Evolutionary conservation across 257 asterid species (phyloP).

Genomic region (Nicotiana tabacum): DNA sequence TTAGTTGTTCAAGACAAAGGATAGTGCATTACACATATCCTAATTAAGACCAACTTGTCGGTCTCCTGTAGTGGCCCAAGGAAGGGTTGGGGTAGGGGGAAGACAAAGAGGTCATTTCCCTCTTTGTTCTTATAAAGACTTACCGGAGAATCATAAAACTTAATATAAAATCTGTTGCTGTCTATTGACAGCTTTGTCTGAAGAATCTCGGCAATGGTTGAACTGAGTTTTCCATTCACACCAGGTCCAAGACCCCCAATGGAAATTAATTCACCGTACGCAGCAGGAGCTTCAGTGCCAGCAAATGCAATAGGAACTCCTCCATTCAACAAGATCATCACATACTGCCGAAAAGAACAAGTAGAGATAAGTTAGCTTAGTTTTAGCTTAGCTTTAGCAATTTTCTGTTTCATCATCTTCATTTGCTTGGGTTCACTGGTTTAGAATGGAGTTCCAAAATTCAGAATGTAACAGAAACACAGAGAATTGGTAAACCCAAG

Average conservation of each 20-base stretch:
- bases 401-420: too few species aligned
- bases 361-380: background rate
- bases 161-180: slow-evolving; percentile 65
- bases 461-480: too few species aligned
- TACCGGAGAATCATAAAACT: slow-evolving; percentile 87
- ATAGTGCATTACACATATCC: background rate
- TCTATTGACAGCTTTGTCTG: slow-evolving; percentile 73
- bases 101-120: background rate
- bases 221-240: slow-evolving; percentile 72
- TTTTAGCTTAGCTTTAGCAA: too few species aligned
- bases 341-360: slow-evolving; percentile 42
- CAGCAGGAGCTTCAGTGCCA: slow-evolving; percentile 92
- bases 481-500: background rate
- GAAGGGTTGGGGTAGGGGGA: background rate
- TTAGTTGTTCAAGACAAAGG: background rate
- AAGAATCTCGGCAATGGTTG: slow-evolving; percentile 83
- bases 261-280: slow-evolving; percentile 81
- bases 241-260: slow-evolving; percentile 77
- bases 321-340: slow-evolving; percentile 86
- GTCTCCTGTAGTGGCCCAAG: background rate
- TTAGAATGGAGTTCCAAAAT: too few species aligned
- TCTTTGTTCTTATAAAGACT: background rate
- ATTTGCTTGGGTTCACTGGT: too few species aligned
- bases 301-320: slow-evolving; percentile 79
- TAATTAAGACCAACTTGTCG: background rate